Percentiles rank a stretch among this genome's conserved stretches.
Evolutionary conservation across 257 asterid species (phyloP).

Genomic region (Solanum ahanhuiri): DNA sequence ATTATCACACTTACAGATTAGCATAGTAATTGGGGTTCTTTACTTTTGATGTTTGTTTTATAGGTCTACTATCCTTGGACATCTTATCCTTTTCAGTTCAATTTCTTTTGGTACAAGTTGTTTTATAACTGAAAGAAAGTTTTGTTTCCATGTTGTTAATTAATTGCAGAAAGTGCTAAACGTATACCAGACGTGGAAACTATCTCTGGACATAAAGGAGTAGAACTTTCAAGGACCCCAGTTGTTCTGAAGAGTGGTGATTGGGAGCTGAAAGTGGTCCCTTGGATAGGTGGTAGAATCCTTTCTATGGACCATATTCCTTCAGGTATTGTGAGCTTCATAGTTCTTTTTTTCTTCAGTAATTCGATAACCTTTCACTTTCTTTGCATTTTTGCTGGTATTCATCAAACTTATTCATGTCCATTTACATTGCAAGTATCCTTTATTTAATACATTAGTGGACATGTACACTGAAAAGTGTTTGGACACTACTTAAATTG

Average conservation of each 20-base stretch:
- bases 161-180: constrained; percentile 51
- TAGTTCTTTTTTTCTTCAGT: background rate
- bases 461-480: too few species aligned
- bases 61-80: background rate
- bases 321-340: constrained; percentile 38
- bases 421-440: too few species aligned
- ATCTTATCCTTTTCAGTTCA: background rate
- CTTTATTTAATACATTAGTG: too few species aligned
- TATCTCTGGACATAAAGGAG: constrained; percentile 59
- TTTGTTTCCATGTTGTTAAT: background rate
- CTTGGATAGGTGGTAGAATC: constrained; percentile 96
- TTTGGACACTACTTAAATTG: too few species aligned
- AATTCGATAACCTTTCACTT: too few species aligned
- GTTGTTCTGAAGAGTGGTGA: constrained; percentile 67
- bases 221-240: constrained; percentile 64
- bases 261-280: constrained; percentile 83
- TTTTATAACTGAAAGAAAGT: background rate
- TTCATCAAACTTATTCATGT: too few species aligned
- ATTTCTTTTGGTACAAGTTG: background rate
- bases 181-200: constrained; percentile 57
- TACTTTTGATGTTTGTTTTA: background rate
- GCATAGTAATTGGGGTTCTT: background rate
- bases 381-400: too few species aligned
- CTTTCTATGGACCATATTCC: constrained; percentile 92
- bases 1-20: background rate